Base-by-base conservation (phyloP, 495 filamentous ascomycete genomes). In the Lichenothelia convexa region DNA sequence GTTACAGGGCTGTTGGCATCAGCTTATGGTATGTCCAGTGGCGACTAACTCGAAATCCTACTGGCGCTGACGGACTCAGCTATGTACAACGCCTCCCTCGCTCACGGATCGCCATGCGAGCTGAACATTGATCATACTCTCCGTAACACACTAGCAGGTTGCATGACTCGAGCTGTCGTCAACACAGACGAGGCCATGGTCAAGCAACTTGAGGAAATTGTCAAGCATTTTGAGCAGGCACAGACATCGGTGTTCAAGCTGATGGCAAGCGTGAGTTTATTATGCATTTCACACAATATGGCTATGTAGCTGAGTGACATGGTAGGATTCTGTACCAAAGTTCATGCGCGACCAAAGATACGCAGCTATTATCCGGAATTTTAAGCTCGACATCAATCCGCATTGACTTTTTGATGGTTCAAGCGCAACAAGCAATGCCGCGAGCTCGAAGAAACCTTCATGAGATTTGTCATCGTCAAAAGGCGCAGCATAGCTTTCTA, bases 231-330 rank as follows among this genome's bases (percentile, higher is more conserved):
- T 49, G 84, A 89, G 55, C 78, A 92, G 52, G 89, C 89, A 1
- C 85, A 95, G 49, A 81, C 78, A 36, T 89, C 85, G 12, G 91
- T 97, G 13, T 95, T 95, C 62, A 97, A 95, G 62, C 57, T 97
- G 49, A 97, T 97, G 89, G 89, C 87, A 33, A 93, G 86, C 56
- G 87, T 95, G 71, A 70, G 87, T 18, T 12, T n/a, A n/a, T n/a
- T n/a, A n/a, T n/a, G n/a, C n/a, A n/a, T n/a, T n/a, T n/a, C n/a
- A n/a, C n/a, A n/a, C n/a, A n/a, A n/a, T n/a, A n/a, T n/a, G n/a
- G n/a, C n/a, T n/a, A n/a, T 16, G 11, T 9, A 19, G 13, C 19
- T 19, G 23, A 19, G 6, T 13, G 21, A 35, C 23, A 16, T 5
- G 2, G 3, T 34, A 54, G 51, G 51, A 55, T 36, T 55, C 51